Evolutionary conservation across 371 early-diverging fungal species (phyloP).

Genomic region (Circinella umbellata): DNA sequence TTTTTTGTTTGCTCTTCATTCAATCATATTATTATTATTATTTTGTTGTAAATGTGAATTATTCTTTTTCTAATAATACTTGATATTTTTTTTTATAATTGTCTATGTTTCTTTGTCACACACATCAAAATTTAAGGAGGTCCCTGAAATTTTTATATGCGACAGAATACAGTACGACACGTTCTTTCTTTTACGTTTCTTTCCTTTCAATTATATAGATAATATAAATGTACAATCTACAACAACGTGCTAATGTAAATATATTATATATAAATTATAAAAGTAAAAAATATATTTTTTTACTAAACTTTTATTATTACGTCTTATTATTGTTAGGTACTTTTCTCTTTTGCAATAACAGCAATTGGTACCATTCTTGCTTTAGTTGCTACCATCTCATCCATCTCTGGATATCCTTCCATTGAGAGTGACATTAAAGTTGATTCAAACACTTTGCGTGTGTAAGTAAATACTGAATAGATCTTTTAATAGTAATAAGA

Average conservation of each 20-base stretch:
- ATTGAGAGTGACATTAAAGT: constrained; percentile 43
- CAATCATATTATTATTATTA: not conserved
- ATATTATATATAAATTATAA: not conserved
- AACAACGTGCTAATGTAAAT: constrained; percentile 63
- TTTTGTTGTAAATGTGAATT: not conserved
- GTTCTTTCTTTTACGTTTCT: not conserved
- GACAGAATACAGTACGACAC: not conserved
- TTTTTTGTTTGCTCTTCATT: not conserved
- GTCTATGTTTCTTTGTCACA: not conserved
- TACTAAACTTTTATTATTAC: not conserved
- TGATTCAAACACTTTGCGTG: constrained; percentile 53
- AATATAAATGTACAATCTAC: constrained; percentile 57
- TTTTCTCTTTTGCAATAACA: constrained; percentile 72
- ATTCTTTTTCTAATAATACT: no score
- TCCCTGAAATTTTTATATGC: not conserved
- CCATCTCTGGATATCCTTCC: constrained; percentile 51
- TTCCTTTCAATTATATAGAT: constrained; percentile 6
- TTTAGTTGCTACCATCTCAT: constrained; percentile 53
- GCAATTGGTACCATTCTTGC: constrained; percentile 66
- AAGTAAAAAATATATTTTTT: not conserved
- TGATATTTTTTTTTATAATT: not conserved
- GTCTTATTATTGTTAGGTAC: no score
- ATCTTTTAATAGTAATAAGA: not conserved
- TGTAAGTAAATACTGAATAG: constrained; percentile 45
- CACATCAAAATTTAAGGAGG: constrained; percentile 2